These are phyloP conservation scores for Nicotiana paniculata DNA, from an alignment of 257 asterid species.

Conservation along the genomic window DNA sequence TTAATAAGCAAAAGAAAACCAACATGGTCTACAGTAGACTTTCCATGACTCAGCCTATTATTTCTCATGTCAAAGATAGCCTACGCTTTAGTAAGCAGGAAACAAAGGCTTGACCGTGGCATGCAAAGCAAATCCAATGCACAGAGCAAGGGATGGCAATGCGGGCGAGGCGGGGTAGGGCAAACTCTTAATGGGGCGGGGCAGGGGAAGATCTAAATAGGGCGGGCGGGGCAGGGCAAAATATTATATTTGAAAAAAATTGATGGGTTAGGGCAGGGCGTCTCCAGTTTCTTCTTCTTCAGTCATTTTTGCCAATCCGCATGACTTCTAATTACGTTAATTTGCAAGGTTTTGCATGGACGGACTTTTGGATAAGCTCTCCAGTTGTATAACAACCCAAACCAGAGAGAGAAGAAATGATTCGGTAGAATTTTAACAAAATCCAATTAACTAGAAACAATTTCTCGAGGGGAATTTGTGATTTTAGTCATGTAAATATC, in stretches of 20 bases:
- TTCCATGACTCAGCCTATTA: background rate
- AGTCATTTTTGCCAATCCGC: conserved; percentile 74
- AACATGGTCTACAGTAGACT: background rate
- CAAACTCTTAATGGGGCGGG: too few species aligned
- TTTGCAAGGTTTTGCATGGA: background rate
- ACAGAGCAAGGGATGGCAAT: too few species aligned
- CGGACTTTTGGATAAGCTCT: background rate
- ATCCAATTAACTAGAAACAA: background rate
- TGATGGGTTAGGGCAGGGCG: background rate
- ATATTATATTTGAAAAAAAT: too few species aligned
- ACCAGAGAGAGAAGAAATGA: background rate
- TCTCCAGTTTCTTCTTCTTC: conserved; percentile 25
- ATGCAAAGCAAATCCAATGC: background rate
- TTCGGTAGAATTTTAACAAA: background rate
- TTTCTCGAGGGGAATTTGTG: background rate
- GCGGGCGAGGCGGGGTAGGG: too few species aligned
- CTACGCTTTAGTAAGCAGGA: background rate
- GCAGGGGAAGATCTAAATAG: too few species aligned
- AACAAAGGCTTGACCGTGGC: background rate
- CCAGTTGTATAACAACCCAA: background rate
- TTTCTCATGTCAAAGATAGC: background rate
- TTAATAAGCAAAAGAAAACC: background rate
- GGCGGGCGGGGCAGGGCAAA: too few species aligned
- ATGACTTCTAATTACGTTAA: conserved; percentile 38
- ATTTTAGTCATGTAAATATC: background rate